phyloP scores from a whole-genome alignment of 2,329 filamentous ascomycete species.

The Penicillium sp. region DNA sequence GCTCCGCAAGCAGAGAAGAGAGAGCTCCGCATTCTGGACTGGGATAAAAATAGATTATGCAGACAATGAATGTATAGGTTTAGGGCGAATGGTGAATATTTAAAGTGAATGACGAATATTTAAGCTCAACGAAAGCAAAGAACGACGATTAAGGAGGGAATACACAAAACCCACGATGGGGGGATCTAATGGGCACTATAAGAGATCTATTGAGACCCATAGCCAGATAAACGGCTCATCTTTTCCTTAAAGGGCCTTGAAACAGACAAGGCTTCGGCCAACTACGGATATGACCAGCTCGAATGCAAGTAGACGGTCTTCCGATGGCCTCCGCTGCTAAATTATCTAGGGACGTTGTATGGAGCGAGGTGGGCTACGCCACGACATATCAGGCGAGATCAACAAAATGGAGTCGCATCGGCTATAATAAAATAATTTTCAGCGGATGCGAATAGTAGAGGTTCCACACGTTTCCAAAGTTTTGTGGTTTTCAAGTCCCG shows the following conservation, averaged over 20 bases:
- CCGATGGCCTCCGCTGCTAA: neutral
- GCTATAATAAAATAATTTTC: neutral
- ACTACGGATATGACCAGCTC: neutral
- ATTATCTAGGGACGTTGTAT: neutral
- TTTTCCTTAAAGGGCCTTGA: neutral
- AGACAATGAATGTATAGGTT: neutral
- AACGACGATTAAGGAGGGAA: neutral
- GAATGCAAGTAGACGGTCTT: neutral
- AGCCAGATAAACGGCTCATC: neutral
- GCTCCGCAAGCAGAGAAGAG: neutral
- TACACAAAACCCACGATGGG: neutral
- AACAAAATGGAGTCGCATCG: neutral
- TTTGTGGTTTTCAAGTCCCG: neutral
- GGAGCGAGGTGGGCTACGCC: neutral
- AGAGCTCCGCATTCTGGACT: constrained; percentile 1
- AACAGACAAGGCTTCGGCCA: neutral
- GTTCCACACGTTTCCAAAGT: neutral
- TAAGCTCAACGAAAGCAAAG: constrained; percentile 1
- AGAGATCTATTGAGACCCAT: neutral
- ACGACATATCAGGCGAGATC: neutral
- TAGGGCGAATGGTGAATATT: neutral
- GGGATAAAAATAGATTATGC: neutral
- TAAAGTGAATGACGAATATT: constrained; percentile 6
- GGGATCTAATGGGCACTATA: neutral
- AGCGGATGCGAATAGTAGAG: neutral